Percentiles rank a stretch among this genome's conserved stretches.
These are phyloP conservation scores for Colletotrichum salicis DNA, from an alignment of 2,329 filamentous ascomycete species.

Conservation along the genomic window DNA sequence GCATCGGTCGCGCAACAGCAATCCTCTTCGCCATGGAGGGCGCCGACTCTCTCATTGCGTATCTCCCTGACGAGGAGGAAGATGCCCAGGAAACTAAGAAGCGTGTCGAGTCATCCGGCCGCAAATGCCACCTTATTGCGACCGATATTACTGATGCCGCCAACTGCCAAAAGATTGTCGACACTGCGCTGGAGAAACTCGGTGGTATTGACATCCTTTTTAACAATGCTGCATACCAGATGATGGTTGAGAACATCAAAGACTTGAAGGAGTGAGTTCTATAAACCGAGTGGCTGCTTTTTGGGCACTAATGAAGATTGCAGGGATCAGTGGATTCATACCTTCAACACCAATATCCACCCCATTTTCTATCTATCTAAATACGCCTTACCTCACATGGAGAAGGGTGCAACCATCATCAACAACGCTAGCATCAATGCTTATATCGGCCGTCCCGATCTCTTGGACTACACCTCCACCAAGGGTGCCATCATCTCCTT, in stretches of 20 bases:
- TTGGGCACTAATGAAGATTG: background rate
- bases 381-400: constrained; percentile 80
- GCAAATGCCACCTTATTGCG: constrained; percentile 71
- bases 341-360: constrained; percentile 87
- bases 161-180: constrained; percentile 76
- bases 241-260: constrained; percentile 77
- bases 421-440: constrained; percentile 88
- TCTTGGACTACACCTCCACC: constrained; percentile 84
- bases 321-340: constrained; percentile 78
- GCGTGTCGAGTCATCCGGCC: constrained; percentile 73
- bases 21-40: constrained; percentile 86
- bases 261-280: constrained; percentile 73
- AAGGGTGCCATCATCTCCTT: constrained; percentile 84
- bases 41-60: constrained; percentile 77
- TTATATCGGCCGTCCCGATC: constrained; percentile 81
- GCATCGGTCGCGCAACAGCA: constrained; percentile 80
- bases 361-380: constrained; percentile 84
- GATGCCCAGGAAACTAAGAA: constrained; percentile 81
- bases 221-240: constrained; percentile 76
- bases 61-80: constrained; percentile 79
- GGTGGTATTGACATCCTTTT: constrained; percentile 78
- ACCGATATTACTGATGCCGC: constrained; percentile 72
- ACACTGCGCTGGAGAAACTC: constrained; percentile 73
- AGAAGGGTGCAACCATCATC: constrained; percentile 79
- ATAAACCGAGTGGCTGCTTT: constrained; percentile 15